Conservation (phyloP, 495 filamentous ascomycete genomes). For the Aspergillus sclerotiicarbonarius region DNA sequence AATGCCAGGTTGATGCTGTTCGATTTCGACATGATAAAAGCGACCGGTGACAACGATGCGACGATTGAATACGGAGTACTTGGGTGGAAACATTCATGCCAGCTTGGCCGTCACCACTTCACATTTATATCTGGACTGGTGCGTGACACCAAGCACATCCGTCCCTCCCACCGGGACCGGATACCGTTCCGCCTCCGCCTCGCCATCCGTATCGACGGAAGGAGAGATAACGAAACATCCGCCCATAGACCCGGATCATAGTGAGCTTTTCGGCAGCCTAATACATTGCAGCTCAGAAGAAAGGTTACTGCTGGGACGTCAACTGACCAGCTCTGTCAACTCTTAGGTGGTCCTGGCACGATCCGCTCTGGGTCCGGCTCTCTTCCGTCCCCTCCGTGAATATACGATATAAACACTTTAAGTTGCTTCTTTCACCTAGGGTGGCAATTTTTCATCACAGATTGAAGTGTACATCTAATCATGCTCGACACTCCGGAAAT, state of each 20-base stretch:
- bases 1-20: conserved; percentile 32
- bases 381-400: background rate
- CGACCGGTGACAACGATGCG: background rate
- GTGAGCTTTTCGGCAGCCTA: background rate
- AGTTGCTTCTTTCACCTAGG: background rate
- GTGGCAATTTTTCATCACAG: background rate
- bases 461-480: background rate
- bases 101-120: background rate
- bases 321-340: background rate
- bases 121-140: background rate
- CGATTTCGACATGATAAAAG: conserved; percentile 18
- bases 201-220: conserved; percentile 12
- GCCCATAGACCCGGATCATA: background rate
- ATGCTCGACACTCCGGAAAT: conserved; percentile 78
- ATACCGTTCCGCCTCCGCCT: conserved; percentile 25
- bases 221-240: background rate
- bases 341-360: background rate
- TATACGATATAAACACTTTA: conserved; percentile 4
- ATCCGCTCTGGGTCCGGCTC: background rate
- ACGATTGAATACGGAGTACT: background rate
- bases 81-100: background rate
- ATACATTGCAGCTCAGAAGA: background rate
- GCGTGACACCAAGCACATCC: background rate
- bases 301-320: background rate
- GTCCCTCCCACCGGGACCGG: conserved; percentile 6